phyloP scores from a whole-genome alignment of 2,329 filamentous ascomycete genomes.

The Volutella citrinella region DNA sequence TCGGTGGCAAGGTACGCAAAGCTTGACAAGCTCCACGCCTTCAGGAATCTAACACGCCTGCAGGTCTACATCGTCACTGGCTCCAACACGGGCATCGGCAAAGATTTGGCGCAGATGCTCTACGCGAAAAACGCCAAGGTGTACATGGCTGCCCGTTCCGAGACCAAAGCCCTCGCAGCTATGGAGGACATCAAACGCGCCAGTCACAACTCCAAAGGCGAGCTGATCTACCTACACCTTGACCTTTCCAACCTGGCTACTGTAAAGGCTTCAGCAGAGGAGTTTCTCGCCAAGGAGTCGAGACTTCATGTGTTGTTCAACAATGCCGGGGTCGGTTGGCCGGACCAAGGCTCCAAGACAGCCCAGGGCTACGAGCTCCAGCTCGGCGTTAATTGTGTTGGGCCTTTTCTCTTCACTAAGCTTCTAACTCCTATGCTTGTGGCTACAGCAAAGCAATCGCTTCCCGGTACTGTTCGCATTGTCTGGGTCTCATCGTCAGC shows the following conservation, averaged over 20 bases:
- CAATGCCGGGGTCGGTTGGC: constrained; percentile 40
- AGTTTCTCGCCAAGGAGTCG: constrained; percentile 20
- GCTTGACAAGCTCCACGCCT: too few relatives aligned
- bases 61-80: constrained; percentile 49
- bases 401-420: constrained; percentile 36
- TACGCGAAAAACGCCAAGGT: constrained; percentile 50
- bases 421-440: constrained; percentile 21
- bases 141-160: constrained; percentile 47
- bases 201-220: constrained; percentile 30
- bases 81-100: constrained; percentile 40
- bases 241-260: constrained; percentile 35
- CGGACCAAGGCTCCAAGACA: constrained; percentile 34
- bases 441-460: constrained; percentile 25
- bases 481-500: constrained; percentile 26
- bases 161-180: constrained; percentile 37
- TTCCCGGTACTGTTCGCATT: constrained; percentile 26
- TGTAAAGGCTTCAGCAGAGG: constrained; percentile 25
- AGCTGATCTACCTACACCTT: constrained; percentile 38
- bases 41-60: background rate
- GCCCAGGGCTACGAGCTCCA: constrained; percentile 38
- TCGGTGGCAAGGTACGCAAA: constrained; percentile 49
- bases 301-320: constrained; percentile 36
- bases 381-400: constrained; percentile 38
- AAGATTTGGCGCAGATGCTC: constrained; percentile 48
- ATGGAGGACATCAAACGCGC: constrained; percentile 38